These are phyloP conservation scores for Ophiognomonia clavigignenti-juglandacearum DNA, from an alignment of 2,329 filamentous ascomycete genomes.

Conservation along the genomic window DNA sequence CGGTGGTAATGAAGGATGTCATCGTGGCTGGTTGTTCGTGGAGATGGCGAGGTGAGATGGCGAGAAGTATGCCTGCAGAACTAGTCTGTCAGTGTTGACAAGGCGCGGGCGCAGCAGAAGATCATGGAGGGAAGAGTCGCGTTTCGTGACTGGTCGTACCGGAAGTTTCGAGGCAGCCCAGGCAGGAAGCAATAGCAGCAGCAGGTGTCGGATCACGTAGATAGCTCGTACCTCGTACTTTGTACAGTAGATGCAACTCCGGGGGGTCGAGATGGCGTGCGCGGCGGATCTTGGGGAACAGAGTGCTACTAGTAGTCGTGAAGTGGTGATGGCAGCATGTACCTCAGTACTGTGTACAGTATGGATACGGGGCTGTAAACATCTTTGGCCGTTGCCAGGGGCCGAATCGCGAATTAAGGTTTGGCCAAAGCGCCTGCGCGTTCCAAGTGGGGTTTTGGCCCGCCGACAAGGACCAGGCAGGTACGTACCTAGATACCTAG, in stretches of 20 bases:
- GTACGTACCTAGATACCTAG: too few species aligned
- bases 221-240: not conserved
- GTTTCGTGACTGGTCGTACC: slow-evolving; percentile 4
- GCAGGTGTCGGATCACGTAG: slow-evolving; percentile 1
- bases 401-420: slow-evolving; percentile 1
- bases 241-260: too few species aligned
- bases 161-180: slow-evolving; percentile 1
- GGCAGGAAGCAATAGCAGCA: too few species aligned
- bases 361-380: not conserved
- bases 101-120: not conserved
- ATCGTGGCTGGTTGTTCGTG: slow-evolving; percentile 36
- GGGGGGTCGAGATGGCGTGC: not conserved
- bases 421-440: slow-evolving; percentile 12
- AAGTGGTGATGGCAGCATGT: too few species aligned
- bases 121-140: not conserved
- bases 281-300: too few species aligned
- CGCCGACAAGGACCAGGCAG: not conserved
- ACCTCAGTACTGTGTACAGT: too few species aligned
- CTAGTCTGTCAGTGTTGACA: not conserved
- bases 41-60: not conserved
- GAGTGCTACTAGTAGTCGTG: too few species aligned
- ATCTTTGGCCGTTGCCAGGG: slow-evolving; percentile 2
- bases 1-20: slow-evolving; percentile 77
- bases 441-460: slow-evolving; percentile 10
- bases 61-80: not conserved